A percentile compares a stretch with the other conserved stretches of the same genome.
These are phyloP conservation scores for Erodium moschatum DNA, from an alignment of 441 rosid species.

Conservation along the genomic window DNA sequence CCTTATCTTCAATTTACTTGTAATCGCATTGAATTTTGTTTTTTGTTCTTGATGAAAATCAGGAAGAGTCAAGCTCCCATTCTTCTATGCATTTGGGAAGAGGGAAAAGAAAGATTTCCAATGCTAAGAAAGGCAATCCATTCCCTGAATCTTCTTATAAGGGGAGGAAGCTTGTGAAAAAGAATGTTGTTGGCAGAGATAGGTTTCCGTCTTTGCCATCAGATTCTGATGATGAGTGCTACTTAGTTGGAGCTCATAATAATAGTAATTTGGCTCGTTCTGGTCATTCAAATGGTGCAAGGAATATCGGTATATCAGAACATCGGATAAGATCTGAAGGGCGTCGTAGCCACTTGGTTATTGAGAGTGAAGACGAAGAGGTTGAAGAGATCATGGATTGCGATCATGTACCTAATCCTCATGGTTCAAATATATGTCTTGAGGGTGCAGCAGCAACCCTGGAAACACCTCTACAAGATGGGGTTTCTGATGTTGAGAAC, in stretches of 20 bases:
- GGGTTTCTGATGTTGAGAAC: slow-evolving; percentile 21
- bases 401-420: slow-evolving; percentile 21
- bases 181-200: slow-evolving; percentile 25
- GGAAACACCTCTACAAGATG: slow-evolving; percentile 25
- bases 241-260: slow-evolving; percentile 19
- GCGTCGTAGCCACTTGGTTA: slow-evolving; percentile 19
- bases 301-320: slow-evolving; percentile 20
- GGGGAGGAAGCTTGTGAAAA: slow-evolving; percentile 43
- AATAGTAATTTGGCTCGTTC: slow-evolving; percentile 4
- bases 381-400: slow-evolving; percentile 33
- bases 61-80: slow-evolving; percentile 25
- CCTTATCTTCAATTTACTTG: not conserved
- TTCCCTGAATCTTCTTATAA: slow-evolving; percentile 33
- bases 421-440: slow-evolving; percentile 16
- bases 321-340: slow-evolving; percentile 35
- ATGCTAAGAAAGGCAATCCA: slow-evolving; percentile 29
- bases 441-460: slow-evolving; percentile 11
- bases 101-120: slow-evolving; percentile 34
- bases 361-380: slow-evolving; percentile 30
- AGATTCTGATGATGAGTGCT: slow-evolving; percentile 42
- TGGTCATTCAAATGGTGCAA: slow-evolving; percentile 22
- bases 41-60: slow-evolving; percentile 19
- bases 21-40: not conserved
- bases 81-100: slow-evolving; percentile 23
- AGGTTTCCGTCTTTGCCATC: slow-evolving; percentile 24